Evolutionary conservation across 2,329 filamentous ascomycete genomes (phyloP), one percentile per base, ranked within the genome.

Genomic region (Didymellaceae sp.): DNA sequence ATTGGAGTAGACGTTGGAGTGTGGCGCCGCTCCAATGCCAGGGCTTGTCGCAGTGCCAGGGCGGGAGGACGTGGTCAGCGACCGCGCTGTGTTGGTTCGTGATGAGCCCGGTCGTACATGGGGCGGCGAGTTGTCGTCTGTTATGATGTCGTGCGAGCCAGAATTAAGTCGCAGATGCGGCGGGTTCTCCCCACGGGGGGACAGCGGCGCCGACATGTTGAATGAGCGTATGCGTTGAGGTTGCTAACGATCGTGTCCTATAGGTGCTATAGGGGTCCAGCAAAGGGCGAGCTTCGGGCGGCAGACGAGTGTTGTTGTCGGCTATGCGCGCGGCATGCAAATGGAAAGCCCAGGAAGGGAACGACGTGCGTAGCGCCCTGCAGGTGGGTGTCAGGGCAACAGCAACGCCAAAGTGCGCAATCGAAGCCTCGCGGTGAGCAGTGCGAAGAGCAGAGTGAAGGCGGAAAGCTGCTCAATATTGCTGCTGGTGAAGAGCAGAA

Each of bases 81-180:
- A 80, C 45, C 78, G 75, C 37, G 75, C 70, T 2, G 78, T 75
- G 16, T 62, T 68, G 44, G 75, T 75, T 32, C 75, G 70, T 38
- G 73, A 58, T 16, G 74, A 72, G 47, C 60, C 67, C 24, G 75
- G 73, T 33, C 73, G 71, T 30, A 58, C 52, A 22, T 61, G 52
- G 32, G 63, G 56, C 40, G 59, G 49, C 39, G 62, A 47, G 45
- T 63, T 64, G 62, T 73, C 52, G 68, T 73, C 61, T 51, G 70
- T 73, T 54, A 78, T 74, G 24, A 80, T 72, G 63, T 86, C 79
- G 57, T 82, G 65, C 22, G 76, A 78, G 35, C 80, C 83, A 20
- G 83, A 86, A 65, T 87, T 87, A 57, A 88, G 78, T 49, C 83
- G 82, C 52, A 88, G 83, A 58, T 87, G 85, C 58, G 84, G 84